Percentiles rank a stretch among this genome's conserved stretches.
Conservation (phyloP, 78 protist species). For the Thecamonas trahens region DNA sequence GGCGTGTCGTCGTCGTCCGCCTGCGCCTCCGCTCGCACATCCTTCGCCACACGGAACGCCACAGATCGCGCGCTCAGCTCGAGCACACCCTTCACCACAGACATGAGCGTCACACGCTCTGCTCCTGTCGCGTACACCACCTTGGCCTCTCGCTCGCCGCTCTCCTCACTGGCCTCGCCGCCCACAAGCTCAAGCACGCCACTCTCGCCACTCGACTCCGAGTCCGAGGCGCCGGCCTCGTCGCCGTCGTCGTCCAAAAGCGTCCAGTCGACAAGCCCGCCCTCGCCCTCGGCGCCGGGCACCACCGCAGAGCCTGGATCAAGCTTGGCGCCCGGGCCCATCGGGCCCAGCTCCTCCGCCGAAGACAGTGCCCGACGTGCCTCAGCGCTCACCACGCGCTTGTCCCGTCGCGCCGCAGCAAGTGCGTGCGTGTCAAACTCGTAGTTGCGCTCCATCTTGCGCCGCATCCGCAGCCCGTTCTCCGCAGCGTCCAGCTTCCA, state of each 20-base stretch:
- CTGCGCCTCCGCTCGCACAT: too few relatives aligned
- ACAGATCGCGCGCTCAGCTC: background rate
- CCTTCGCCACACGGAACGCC: background rate
- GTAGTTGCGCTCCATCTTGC: background rate
- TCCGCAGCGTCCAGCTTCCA: background rate
- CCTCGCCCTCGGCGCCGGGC: background rate
- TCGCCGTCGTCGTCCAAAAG: background rate
- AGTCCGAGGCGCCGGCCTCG: background rate
- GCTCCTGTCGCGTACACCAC: conserved; percentile 2
- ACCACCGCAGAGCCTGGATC: too few relatives aligned
- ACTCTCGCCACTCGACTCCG: too few relatives aligned
- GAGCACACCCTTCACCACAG: background rate
- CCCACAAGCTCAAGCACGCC: too few relatives aligned
- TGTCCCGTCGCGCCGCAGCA: background rate
- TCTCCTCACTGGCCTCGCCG: too few relatives aligned
- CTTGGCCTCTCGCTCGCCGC: too few relatives aligned
- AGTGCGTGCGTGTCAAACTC: background rate
- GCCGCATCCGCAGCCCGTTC: background rate
- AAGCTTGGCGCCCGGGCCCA: too few relatives aligned
- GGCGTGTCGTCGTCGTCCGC: background rate
- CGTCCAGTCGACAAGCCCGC: background rate
- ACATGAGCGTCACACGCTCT: background rate
- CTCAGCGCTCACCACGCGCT: background rate
- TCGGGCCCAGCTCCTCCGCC: background rate
- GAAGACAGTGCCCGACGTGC: background rate